Evolutionary conservation across 2,329 filamentous ascomycete species (phyloP), one percentile per base, ranked within the genome.

Genomic region (Gaeumannomyces sp.): DNA sequence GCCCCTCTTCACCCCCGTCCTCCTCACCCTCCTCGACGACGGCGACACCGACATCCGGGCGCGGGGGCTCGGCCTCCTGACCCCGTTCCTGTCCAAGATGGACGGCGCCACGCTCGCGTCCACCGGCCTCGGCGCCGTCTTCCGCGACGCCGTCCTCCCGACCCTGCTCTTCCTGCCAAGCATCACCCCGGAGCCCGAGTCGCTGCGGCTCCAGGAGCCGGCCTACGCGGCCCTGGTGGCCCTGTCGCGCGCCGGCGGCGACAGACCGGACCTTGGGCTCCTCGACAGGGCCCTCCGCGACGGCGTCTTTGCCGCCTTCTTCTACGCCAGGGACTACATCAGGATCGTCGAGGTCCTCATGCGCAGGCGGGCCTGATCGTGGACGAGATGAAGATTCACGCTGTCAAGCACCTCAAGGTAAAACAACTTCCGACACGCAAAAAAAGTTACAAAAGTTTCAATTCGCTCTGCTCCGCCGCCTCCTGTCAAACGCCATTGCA

Each of bases 131-230:
- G 83, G 82, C 28, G 77, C 81, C 19, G 83, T 94, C 31, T 89
- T 94, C 67, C 83, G 89, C 70, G 84, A 92, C 27, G 84, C 88
- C 3, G 76, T 92, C 2, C 83, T 88, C 68, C 90, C 92, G 0
- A 86, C 88, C 50, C 82, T 97, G n/a, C 81, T 89, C 10, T 91
- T 87, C 70, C 81, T 97, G 7, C 93, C 94, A 0, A 86, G 83
- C 16, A 78, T 96, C 58, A 97, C 92, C 0, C 87, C 90, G 0
- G 89, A 91, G 71, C 73, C 81, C 0, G 90, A 95, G 65, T 90
- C 90, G 4, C 72, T 90, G 2, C 71, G 72, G 1, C 77, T 97
- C 3, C 81, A 97, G 1, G 72, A 75, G 7, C 80, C 82, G 8
- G 86, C 89, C 0, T 96, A 93, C 68, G 80, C 83, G 10, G 87